Evolutionary conservation across 148 eudicot species (phyloP).

Genomic region (Cornus florida): DNA sequence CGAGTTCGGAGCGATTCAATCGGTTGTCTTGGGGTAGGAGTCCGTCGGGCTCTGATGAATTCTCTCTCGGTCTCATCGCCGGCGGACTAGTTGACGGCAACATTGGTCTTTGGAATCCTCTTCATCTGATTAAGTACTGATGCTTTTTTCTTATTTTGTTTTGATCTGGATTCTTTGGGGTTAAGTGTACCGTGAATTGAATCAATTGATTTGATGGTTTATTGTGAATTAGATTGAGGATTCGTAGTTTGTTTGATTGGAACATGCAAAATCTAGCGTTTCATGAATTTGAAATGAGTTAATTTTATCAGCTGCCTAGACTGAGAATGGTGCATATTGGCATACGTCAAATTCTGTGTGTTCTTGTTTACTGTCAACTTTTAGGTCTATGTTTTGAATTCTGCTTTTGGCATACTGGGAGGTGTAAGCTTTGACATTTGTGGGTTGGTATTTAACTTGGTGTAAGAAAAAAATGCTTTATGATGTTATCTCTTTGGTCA

Average conservation of each 20-base stretch:
- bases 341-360: no score
- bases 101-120: conserved; percentile 79
- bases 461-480: no score
- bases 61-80: conserved; percentile 60
- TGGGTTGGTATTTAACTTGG: no score
- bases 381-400: no score
- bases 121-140: conserved; percentile 50
- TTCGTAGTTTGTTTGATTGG: background rate
- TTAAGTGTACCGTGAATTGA: no score
- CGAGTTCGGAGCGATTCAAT: conserved; percentile 80
- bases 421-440: no score
- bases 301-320: background rate
- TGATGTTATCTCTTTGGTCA: no score
- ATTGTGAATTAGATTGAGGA: background rate
- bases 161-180: background rate
- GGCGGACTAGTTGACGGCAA: conserved; percentile 82
- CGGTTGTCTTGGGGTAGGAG: conserved; percentile 73
- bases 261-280: background rate
- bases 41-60: conserved; percentile 58
- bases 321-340: background rate
- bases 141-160: background rate
- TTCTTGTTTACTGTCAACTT: no score
- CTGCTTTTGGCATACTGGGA: background rate
- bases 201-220: background rate
- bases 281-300: background rate